These are phyloP conservation scores for Ambrosia artemisiifolia DNA, from an alignment of 129 eudicot species.

Conservation along the genomic window DNA sequence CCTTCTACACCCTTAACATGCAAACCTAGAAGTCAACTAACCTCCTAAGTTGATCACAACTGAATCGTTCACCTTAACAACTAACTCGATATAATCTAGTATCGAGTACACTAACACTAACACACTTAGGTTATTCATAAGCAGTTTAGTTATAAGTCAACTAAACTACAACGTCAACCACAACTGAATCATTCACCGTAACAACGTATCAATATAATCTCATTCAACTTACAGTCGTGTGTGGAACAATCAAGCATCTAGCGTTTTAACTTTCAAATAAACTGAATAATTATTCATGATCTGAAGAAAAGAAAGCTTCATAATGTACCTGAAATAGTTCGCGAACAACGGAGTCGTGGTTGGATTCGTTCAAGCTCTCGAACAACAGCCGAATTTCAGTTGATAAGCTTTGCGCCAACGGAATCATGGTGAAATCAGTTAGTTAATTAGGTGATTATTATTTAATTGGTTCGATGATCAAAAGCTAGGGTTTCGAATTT, in stretches of 20 bases:
- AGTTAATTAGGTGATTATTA: not conserved
- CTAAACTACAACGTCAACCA: not conserved
- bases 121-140: not conserved
- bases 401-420: slow-evolving; percentile 46
- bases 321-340: slow-evolving; percentile 61
- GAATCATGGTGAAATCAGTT: slow-evolving; percentile 45
- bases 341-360: slow-evolving; percentile 61
- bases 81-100: not conserved
- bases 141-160: slow-evolving; percentile 4
- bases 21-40: not conserved
- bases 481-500: slow-evolving; percentile 36
- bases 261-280: slow-evolving; percentile 9
- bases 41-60: not conserved
- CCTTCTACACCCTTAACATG: too few relatives aligned
- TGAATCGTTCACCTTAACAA: too few relatives aligned
- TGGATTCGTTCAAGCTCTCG: slow-evolving; percentile 62
- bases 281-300: not conserved
- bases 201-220: not conserved
- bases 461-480: slow-evolving; percentile 12
- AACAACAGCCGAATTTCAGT: slow-evolving; percentile 66
- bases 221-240: slow-evolving; percentile 16
- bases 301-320: not conserved
- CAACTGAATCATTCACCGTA: not conserved
- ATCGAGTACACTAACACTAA: not conserved
- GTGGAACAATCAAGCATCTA: slow-evolving; percentile 3